Evolutionary conservation across 176 grass and related monocot genomes (phyloP).

Genomic region (Juncus inflexus): DNA sequence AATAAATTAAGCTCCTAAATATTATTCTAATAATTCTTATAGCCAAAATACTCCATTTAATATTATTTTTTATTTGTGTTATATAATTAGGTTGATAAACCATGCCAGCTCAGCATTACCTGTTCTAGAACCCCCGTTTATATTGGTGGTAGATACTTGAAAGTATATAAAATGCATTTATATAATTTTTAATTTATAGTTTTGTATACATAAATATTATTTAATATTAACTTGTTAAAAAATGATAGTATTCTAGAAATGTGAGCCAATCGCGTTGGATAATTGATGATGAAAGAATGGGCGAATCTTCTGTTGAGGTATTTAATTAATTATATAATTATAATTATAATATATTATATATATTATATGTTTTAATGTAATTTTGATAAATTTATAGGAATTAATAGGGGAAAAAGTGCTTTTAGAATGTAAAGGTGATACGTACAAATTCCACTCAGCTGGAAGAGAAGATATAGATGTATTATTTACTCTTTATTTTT

Average conservation of each 20-base stretch:
- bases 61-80: conserved; percentile 16
- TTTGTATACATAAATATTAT: neutral
- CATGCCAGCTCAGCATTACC: conserved; percentile 56
- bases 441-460: conserved; percentile 87
- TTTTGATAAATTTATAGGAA: conserved; percentile 41
- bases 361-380: conserved; percentile 23
- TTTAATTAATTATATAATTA: neutral
- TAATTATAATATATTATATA: neutral
- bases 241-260: conserved; percentile 76
- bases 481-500: conserved; percentile 24
- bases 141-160: conserved; percentile 87
- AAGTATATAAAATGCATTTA: conserved; percentile 47
- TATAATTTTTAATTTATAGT: conserved; percentile 12
- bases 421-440: conserved; percentile 65
- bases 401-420: conserved; percentile 63
- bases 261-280: conserved; percentile 97
- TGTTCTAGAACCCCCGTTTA: conserved; percentile 66
- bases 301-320: conserved; percentile 97
- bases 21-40: conserved; percentile 17
- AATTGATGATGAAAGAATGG: conserved; percentile 99
- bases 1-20: conserved; percentile 23
- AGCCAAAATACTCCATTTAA: neutral
- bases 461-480: conserved; percentile 99
- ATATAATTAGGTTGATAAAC: conserved; percentile 40
- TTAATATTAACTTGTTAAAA: conserved; percentile 12